A percentile compares a stretch with the other conserved stretches of the same genome.
phyloP scores from a whole-genome alignment of 306 rosid species.

The Inga oerstediana region DNA sequence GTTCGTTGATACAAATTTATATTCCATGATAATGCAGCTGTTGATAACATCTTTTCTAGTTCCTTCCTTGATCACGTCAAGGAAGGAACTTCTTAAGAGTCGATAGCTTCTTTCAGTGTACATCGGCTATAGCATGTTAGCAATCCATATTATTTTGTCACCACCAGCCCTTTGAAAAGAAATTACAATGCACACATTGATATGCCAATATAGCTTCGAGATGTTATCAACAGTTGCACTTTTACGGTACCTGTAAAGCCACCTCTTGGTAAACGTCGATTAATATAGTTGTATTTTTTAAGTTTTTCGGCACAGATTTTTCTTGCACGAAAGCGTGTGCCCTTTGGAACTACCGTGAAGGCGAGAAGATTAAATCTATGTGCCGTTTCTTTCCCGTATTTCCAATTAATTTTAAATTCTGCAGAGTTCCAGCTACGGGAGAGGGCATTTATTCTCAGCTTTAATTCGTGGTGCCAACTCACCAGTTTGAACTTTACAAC shows the following conservation, averaged over 20 bases:
- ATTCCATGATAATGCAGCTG: background rate
- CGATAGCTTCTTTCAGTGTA: background rate
- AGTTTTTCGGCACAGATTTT: background rate
- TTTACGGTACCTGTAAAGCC: background rate
- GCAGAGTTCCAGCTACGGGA: background rate
- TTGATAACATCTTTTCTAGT: background rate
- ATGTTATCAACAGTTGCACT: background rate
- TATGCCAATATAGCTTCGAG: background rate
- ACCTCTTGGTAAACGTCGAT: background rate
- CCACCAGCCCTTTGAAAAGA: background rate
- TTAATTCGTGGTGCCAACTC: slow-evolving; percentile 37
- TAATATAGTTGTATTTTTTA: background rate
- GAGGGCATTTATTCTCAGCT: slow-evolving; percentile 25
- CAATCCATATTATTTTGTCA: background rate
- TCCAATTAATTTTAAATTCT: background rate
- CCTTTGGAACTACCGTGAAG: background rate
- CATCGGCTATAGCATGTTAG: background rate
- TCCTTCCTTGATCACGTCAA: background rate
- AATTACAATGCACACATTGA: background rate
- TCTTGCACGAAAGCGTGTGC: slow-evolving; percentile 11
- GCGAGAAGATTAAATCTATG: slow-evolving; percentile 29
- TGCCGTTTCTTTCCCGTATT: background rate
- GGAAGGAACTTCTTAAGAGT: background rate
- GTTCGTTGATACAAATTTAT: background rate
- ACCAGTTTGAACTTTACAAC: slow-evolving; percentile 60